Base-by-base conservation (phyloP, 805 yeast species). In the Maudiozyma saulgeensis region DNA sequence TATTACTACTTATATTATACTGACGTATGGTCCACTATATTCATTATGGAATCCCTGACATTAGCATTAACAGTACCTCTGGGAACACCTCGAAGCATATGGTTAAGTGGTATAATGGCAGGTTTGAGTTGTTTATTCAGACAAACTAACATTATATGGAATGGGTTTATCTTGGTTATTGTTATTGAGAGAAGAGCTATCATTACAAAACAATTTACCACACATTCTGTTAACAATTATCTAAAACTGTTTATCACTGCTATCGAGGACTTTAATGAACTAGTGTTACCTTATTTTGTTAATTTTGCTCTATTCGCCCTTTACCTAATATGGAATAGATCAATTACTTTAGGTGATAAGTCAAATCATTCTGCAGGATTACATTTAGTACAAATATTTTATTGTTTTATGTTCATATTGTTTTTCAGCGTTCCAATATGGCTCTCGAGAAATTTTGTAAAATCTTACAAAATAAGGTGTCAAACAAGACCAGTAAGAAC, bases 141-240 rank as follows among this genome's bases (percentile, higher is more conserved):
- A 53, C 99, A 93, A 59, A 93, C 99, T 0, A 93, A 93, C 59
- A 81, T 93, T 34, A 71, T 89, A 0, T 93, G 99, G 99, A 74
- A 80, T 13, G 80, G 77, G 0, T 81, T 86, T 54, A 71, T 82
- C 0, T 68, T 79, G 47, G 74, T 78, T 0, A 64, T 79, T 1
- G 69, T 79, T 8, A 63, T 85, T 26, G 88, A 83, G 56, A 65
- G 74, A 50, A 63, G 70, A 35, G 74, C 76, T 23, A 69, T 69
- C 45, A 64, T 73, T 16, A 69, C 73, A 7, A 66, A 69, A 51
- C 65, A 68, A 44, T 70, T 71, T 50, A 69, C 70, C 16, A 67
- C 67, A 12, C 59, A 63, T 15, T 57, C 64, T 32, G 46, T 66
- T 32, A 71, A 70, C 50, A 72, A 72, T 45, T 70, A 71, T 47